phyloP scores from a whole-genome alignment of 768 basidiomycete genomes.

The Xerocomellus amylosporus region DNA sequence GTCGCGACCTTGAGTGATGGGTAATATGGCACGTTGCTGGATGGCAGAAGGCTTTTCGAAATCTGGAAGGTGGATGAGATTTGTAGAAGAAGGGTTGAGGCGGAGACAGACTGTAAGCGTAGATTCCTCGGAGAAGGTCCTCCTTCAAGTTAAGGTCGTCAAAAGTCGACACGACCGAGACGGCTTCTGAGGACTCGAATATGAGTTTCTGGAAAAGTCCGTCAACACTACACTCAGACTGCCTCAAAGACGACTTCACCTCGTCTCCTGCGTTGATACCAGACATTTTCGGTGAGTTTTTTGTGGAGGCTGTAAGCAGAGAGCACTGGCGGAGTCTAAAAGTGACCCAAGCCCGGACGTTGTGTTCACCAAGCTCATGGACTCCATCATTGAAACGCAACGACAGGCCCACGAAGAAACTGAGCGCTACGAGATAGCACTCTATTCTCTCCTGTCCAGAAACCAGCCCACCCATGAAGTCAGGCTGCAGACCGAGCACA shows the following conservation, averaged over 20 bases:
- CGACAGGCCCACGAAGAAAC: constrained; percentile 95
- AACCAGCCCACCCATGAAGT: constrained; percentile 59
- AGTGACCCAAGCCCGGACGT: constrained; percentile 12
- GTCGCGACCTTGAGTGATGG: constrained; percentile 93
- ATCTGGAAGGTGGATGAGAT: constrained; percentile 42
- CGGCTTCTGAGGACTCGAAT: constrained; percentile 92
- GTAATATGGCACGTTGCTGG: constrained; percentile 96
- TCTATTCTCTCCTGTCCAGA: constrained; percentile 79
- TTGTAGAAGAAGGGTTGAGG: background rate
- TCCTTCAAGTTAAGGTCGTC: constrained; percentile 92
- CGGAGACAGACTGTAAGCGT: constrained; percentile 83
- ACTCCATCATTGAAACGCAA: constrained; percentile 91
- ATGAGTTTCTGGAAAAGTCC: constrained; percentile 68
- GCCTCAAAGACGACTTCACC: constrained; percentile 38
- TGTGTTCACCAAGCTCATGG: constrained; percentile 51
- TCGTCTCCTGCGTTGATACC: constrained; percentile 87
- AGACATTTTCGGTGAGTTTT: constrained; percentile 58
- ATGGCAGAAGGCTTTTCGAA: constrained; percentile 99
- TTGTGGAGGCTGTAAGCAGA: constrained; percentile 32
- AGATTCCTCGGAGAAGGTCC: constrained; percentile 93
- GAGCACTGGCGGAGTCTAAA: constrained; percentile 55
- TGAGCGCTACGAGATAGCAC: constrained; percentile 85
- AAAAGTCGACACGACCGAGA: constrained; percentile 85
- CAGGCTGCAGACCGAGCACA: constrained; percentile 78
- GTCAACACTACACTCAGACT: constrained; percentile 7